Evolutionary conservation across 805 yeast genomes (phyloP).

Genomic region (Maudiozyma bulderi): DNA sequence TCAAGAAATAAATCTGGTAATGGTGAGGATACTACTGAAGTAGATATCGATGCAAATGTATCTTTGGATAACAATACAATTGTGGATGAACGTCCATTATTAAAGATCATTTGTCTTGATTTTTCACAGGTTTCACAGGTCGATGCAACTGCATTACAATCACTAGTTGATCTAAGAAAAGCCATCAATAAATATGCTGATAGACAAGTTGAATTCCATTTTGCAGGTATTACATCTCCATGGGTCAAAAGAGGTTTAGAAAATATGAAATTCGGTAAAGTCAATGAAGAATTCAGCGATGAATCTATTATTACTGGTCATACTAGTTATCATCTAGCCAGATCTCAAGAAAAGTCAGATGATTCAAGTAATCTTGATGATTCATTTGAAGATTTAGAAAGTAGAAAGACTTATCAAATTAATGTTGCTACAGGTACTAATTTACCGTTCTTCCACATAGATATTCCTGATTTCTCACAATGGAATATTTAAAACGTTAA

Average conservation of each 20-base stretch:
- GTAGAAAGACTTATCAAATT: conserved; percentile 7
- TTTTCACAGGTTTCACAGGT: conserved; percentile 65
- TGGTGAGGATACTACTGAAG: conserved; percentile 10
- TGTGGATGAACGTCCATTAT: conserved; percentile 49
- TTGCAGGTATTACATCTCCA: conserved; percentile 72
- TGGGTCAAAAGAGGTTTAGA: conserved; percentile 78
- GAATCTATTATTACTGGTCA: conserved; percentile 27
- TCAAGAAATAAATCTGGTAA: conserved; percentile 16
- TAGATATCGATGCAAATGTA: neutral
- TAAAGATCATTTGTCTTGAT: conserved; percentile 70
- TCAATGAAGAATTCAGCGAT: conserved; percentile 32
- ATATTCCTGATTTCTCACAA: conserved; percentile 27
- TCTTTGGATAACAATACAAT: neutral
- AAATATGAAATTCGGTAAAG: conserved; percentile 68
- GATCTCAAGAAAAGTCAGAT: conserved; percentile 10
- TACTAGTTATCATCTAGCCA: conserved; percentile 24
- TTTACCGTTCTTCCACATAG: conserved; percentile 30
- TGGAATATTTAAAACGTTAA: conserved; percentile 18
- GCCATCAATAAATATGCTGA: conserved; percentile 67
- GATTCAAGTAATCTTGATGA: conserved; percentile 1
- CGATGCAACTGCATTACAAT: conserved; percentile 75
- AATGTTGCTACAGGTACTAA: conserved; percentile 26
- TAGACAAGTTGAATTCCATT: conserved; percentile 80
- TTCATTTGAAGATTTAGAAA: conserved; percentile 2
- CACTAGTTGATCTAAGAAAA: conserved; percentile 64